phyloP scores from a whole-genome alignment of 768 basidiomycete species.

The Tulasnella sp. region DNA sequence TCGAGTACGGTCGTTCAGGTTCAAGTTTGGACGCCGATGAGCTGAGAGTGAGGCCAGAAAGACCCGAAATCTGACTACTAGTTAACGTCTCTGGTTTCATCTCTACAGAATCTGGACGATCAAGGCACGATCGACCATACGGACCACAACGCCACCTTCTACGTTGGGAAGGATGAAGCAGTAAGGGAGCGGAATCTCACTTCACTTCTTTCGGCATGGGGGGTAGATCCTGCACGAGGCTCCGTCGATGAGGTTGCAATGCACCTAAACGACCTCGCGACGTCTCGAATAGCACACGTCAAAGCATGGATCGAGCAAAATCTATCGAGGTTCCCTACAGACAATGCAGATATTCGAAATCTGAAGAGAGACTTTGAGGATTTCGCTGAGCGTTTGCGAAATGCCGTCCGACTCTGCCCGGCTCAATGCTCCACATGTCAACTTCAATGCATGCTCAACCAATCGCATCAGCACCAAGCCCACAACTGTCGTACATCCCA shows the following conservation, averaged over 20 bases:
- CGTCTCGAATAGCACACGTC: constrained; percentile 43
- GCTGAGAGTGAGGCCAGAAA: constrained; percentile 38
- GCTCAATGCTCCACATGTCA: constrained; percentile 43
- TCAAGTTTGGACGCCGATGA: constrained; percentile 41
- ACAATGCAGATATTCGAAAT: constrained; percentile 40
- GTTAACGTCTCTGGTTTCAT: neutral
- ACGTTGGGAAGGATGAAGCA: constrained; percentile 23
- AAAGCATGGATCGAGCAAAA: constrained; percentile 47
- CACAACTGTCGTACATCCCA: constrained; percentile 51
- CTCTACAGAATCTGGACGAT: constrained; percentile 45
- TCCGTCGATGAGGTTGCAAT: constrained; percentile 38
- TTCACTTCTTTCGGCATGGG: neutral
- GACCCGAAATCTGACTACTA: neutral
- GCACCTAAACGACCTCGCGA: constrained; percentile 37
- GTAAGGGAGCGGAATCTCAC: constrained; percentile 18
- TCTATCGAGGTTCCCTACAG: constrained; percentile 39
- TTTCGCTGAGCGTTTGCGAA: constrained; percentile 40
- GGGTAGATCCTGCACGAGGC: constrained; percentile 33
- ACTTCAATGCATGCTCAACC: constrained; percentile 41
- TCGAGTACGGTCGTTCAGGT: constrained; percentile 43
- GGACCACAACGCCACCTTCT: constrained; percentile 37
- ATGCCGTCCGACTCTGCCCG: constrained; percentile 44
- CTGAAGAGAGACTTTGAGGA: constrained; percentile 41
- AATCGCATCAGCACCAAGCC: constrained; percentile 37
- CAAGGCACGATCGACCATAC: constrained; percentile 35